These are phyloP conservation scores for Carex cristatella DNA, from an alignment of 176 grass and related monocot genomes.

Conservation along the genomic window DNA sequence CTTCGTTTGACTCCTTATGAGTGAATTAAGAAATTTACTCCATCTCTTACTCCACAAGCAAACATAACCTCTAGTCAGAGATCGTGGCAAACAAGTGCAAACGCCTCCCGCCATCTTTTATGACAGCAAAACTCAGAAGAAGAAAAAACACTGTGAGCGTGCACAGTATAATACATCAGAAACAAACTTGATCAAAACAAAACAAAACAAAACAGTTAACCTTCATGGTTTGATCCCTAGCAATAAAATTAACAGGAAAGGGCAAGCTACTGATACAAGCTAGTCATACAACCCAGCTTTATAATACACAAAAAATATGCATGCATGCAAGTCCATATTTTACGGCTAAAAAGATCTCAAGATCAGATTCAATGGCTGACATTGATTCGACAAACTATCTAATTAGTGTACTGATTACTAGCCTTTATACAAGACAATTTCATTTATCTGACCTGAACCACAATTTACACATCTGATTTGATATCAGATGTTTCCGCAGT, in stretches of 20 bases:
- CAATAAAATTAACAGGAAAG: too few relatives aligned
- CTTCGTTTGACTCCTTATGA: too few relatives aligned
- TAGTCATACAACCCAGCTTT: not conserved
- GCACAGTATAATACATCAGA: not conserved
- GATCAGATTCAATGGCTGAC: not conserved
- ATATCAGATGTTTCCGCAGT: not conserved
- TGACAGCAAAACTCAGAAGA: too few relatives aligned
- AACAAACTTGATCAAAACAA: not conserved
- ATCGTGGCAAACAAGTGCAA: too few relatives aligned
- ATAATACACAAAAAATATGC: not conserved
- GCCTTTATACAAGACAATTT: not conserved
- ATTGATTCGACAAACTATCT: too few relatives aligned
- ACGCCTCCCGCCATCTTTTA: too few relatives aligned
- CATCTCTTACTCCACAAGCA: too few relatives aligned
- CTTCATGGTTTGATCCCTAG: not conserved
- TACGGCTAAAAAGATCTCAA: not conserved
- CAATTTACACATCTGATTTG: not conserved
- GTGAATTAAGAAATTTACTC: too few relatives aligned
- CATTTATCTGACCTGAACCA: too few relatives aligned
- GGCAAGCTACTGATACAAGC: too few relatives aligned
- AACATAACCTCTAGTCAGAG: not conserved
- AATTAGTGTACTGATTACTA: too few relatives aligned
- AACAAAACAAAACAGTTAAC: not conserved
- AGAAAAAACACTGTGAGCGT: too few relatives aligned
- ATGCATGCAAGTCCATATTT: not conserved